These are phyloP conservation scores for Deuterostichococcus epilithicus DNA, from an alignment of 139 green algal genomes.

Conservation along the genomic window DNA sequence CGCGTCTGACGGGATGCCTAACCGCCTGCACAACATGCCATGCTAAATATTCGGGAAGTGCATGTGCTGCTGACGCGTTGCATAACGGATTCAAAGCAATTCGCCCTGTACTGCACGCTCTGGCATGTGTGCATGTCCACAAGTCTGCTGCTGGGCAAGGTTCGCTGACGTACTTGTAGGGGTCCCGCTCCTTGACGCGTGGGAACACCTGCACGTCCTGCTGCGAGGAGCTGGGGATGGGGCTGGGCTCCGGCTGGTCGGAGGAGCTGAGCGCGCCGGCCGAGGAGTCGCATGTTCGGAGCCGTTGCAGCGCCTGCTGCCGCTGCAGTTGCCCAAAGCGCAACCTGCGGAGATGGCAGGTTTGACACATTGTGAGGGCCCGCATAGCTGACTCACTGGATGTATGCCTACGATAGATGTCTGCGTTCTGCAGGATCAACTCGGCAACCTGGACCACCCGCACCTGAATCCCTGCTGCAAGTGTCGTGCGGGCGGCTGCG, in stretches of 20 bases:
- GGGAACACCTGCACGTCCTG: constrained; percentile 45
- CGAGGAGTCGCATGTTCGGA: background rate
- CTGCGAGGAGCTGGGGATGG: background rate
- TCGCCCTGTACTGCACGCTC: background rate
- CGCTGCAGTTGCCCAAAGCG: background rate
- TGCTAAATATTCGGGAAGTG: background rate
- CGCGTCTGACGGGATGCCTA: constrained; percentile 64
- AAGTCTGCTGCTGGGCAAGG: background rate
- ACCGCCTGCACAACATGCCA: constrained; percentile 38
- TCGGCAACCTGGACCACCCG: too few relatives aligned
- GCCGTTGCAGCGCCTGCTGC: background rate
- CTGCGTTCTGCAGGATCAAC: too few relatives aligned
- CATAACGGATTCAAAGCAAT: background rate
- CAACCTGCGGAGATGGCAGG: background rate
- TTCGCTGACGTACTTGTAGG: constrained; percentile 55
- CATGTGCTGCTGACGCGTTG: too few relatives aligned
- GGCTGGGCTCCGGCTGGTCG: background rate
- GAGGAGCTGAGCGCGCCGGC: background rate
- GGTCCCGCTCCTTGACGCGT: constrained; percentile 62
- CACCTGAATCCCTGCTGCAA: background rate
- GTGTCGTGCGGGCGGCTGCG: background rate
- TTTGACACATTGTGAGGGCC: background rate
- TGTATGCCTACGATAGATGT: too few relatives aligned
- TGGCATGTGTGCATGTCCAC: background rate
- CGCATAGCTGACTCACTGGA: background rate